Conservation (phyloP, 768 basidiomycete species). For the Trametes cubensis region DNA sequence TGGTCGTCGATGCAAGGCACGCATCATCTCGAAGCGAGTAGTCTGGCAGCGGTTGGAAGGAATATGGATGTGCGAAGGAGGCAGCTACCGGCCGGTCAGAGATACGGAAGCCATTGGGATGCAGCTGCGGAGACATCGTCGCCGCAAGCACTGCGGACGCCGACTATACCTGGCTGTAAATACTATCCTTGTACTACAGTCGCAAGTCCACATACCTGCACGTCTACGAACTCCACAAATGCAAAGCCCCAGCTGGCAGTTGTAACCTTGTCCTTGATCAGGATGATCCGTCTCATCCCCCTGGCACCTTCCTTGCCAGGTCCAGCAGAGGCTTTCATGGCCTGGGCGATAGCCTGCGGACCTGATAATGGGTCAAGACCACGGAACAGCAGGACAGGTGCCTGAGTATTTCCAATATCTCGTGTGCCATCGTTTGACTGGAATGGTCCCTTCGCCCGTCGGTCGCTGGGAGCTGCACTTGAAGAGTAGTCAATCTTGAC, state of each 20-base stretch:
- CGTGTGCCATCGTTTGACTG: slow-evolving; percentile 90
- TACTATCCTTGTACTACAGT: slow-evolving; percentile 19
- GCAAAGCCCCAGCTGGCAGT: slow-evolving; percentile 91
- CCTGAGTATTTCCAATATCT: slow-evolving; percentile 88
- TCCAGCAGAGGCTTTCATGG: slow-evolving; percentile 84
- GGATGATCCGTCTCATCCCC: slow-evolving; percentile 84
- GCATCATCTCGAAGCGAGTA: slow-evolving; percentile 77
- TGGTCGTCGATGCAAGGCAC: slow-evolving; percentile 65
- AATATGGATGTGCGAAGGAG: slow-evolving; percentile 90
- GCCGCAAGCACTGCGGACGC: slow-evolving; percentile 80
- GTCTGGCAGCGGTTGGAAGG: slow-evolving; percentile 82
- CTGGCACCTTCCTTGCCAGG: slow-evolving; percentile 74
- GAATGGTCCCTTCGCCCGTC: slow-evolving; percentile 54
- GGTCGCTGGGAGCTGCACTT: slow-evolving; percentile 74
- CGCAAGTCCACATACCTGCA: slow-evolving; percentile 56
- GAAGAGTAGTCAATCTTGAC: slow-evolving; percentile 97
- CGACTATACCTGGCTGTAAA: slow-evolving; percentile 51
- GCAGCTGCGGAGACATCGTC: slow-evolving; percentile 84
- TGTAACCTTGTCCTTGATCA: slow-evolving; percentile 88
- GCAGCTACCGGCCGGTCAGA: slow-evolving; percentile 86
- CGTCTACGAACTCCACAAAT: slow-evolving; percentile 89
- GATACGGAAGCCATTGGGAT: slow-evolving; percentile 94
- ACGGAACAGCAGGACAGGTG: slow-evolving; percentile 84
- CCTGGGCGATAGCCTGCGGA: slow-evolving; percentile 83
- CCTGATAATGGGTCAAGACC: slow-evolving; percentile 88